phyloP scores from a whole-genome alignment of 371 early-diverging fungal genomes.

The Mortierella sp. region DNA sequence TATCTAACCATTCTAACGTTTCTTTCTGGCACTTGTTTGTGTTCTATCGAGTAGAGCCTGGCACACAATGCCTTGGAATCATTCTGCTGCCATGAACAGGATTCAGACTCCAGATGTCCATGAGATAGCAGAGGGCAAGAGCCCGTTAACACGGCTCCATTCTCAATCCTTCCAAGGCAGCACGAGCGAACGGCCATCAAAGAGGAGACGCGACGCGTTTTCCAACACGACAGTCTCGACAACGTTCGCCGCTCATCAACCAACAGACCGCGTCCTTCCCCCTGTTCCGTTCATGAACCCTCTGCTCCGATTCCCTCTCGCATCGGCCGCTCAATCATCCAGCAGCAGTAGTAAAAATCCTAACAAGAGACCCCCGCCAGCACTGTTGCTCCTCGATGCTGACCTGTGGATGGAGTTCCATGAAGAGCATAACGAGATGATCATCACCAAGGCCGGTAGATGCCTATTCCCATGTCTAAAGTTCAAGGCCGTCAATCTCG shows the following conservation, averaged over 20 bases:
- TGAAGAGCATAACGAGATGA: slow-evolving; percentile 64
- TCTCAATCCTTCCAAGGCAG: background rate
- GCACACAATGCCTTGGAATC: background rate
- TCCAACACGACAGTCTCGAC: background rate
- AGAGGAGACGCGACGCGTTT: background rate
- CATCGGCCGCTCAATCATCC: background rate
- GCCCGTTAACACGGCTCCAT: background rate
- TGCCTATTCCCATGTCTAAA: slow-evolving; percentile 67
- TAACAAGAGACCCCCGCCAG: background rate
- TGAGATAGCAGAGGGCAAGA: background rate
- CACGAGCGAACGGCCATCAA: background rate
- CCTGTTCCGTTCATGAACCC: background rate
- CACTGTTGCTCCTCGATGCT: slow-evolving; percentile 39
- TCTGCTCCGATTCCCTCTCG: background rate
- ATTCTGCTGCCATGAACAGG: background rate
- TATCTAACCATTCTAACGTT: no score
- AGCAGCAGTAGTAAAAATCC: background rate
- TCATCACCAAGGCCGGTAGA: slow-evolving; percentile 67
- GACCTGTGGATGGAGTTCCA: slow-evolving; percentile 63
- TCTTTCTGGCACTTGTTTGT: background rate
- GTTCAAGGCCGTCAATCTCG: slow-evolving; percentile 52
- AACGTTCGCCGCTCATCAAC: background rate
- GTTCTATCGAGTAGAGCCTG: background rate
- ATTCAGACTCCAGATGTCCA: background rate
- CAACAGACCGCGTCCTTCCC: background rate